A percentile compares a stretch with the other conserved stretches of the same genome.
Evolutionary conservation across 768 basidiomycete genomes (phyloP).

Genomic region (Obba rivulosa): DNA sequence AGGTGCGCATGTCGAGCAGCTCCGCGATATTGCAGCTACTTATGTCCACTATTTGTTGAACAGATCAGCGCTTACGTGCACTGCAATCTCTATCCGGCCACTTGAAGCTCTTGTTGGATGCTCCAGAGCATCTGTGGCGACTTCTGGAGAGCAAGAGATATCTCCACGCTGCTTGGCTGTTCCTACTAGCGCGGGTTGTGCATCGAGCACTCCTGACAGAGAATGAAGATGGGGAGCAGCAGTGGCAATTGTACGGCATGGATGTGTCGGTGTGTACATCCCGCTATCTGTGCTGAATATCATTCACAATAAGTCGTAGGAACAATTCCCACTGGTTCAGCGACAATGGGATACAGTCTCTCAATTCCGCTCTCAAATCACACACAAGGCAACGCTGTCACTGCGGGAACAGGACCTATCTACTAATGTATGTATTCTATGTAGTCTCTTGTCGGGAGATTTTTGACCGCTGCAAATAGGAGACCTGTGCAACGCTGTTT

Average conservation of each 20-base stretch:
- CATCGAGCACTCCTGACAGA: constrained; percentile 67
- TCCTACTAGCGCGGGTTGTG: constrained; percentile 79
- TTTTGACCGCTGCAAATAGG: constrained; percentile 34
- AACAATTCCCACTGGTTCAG: constrained; percentile 83
- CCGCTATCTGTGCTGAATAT: not conserved
- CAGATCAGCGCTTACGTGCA: constrained; percentile 63
- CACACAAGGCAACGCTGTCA: constrained; percentile 81
- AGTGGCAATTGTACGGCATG: constrained; percentile 55
- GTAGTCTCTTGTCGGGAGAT: not conserved
- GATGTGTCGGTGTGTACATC: constrained; percentile 49
- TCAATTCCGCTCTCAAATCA: constrained; percentile 84
- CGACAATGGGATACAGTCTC: constrained; percentile 91
- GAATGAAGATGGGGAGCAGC: constrained; percentile 51
- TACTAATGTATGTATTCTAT: constrained; percentile 38
- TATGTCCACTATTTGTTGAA: constrained; percentile 1
- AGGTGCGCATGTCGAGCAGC: constrained; percentile 31
- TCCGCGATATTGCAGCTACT: not conserved
- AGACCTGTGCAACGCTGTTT: constrained; percentile 70
- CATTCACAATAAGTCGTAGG: constrained; percentile 36
- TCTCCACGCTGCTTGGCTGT: constrained; percentile 82
- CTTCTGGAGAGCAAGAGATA: constrained; percentile 77
- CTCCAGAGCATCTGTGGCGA: constrained; percentile 88
- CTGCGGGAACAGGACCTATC: constrained; percentile 57
- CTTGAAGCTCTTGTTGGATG: constrained; percentile 86
- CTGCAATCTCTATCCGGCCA: constrained; percentile 80